Base-by-base conservation (phyloP, 345 rosid species). In the Salix viminalis region DNA sequence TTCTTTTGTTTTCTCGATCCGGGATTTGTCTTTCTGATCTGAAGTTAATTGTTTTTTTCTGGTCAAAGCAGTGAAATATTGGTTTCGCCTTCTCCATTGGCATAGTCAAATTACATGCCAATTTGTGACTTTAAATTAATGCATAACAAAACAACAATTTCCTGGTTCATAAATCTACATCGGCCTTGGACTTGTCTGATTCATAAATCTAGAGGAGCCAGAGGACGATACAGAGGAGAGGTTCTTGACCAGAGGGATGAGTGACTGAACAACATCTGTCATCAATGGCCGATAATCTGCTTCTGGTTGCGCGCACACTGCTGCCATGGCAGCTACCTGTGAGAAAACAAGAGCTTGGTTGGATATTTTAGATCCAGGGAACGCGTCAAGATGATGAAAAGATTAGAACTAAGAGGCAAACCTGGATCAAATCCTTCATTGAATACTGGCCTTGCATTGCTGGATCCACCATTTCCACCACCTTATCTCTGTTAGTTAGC, bases 221-320 rank as follows among this genome's bases (percentile, higher is more conserved):
- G 85, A 75, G 48, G 87, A 86, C 5, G 76, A 77, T 67, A 75
- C 42, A 13, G 80, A 67, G 73, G 81, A 77, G 68, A 82, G 83
- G 79, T 88, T 86, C 87, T 88, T 94, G 48, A 86, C 90, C 54
- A 94, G 69, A 56, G 98, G 98, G 75, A 94, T 77, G 7, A 94
- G 83, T 14, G 98, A 94, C 81, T 94, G 98, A 34, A 90, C 98
- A n/a, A 94, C 92, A 75, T 94, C 97, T n/a, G 90, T 90, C 92
- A 94, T 94, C 54, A 94, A 78, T 28, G 97, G 98, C 77, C 98
- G 82, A 77, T 92, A 94, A 84, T 87, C 94, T 77, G 97, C 92
- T 87, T 92, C 98, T 37, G 89, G 79, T 81, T 92, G 98, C 75
- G 91, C 92, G 72, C 98, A 94, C 86, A 94, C 84, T 10, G 97